Conservation (phyloP, 352 stramenopile species). For the Phytophthora parvispora region DNA sequence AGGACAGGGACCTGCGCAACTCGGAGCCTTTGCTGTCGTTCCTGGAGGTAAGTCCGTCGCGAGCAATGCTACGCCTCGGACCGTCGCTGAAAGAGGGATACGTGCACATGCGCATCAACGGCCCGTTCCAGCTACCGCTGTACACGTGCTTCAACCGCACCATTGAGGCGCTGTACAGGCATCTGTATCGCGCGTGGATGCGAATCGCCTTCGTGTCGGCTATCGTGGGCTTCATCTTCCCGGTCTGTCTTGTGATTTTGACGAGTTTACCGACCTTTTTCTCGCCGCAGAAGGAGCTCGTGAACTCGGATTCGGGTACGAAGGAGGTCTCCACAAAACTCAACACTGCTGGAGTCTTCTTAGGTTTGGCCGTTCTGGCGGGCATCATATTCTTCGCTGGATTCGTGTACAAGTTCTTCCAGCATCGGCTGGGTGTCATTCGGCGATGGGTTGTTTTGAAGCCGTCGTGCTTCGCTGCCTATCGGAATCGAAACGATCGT, state of each 20-base stretch:
- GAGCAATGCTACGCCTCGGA: slow-evolving; percentile 78
- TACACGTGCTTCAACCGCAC: slow-evolving; percentile 89
- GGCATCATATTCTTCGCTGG: slow-evolving; percentile 72
- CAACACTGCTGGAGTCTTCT: slow-evolving; percentile 61
- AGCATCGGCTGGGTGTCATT: slow-evolving; percentile 87
- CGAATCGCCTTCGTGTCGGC: slow-evolving; percentile 85
- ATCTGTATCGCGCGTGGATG: slow-evolving; percentile 90
- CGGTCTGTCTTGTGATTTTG: slow-evolving; percentile 76
- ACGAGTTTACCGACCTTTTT: slow-evolving; percentile 80
- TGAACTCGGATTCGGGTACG: slow-evolving; percentile 46
- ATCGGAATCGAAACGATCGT: slow-evolving; percentile 74
- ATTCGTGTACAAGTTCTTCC: slow-evolving; percentile 92
- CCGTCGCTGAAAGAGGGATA: slow-evolving; percentile 90
- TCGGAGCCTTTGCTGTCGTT: slow-evolving; percentile 85
- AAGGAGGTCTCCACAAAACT: slow-evolving; percentile 59
- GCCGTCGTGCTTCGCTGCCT: slow-evolving; percentile 87
- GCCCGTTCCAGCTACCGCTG: slow-evolving; percentile 85
- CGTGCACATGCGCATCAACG: slow-evolving; percentile 92
- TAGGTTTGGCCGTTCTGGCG: slow-evolving; percentile 59
- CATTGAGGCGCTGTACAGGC: slow-evolving; percentile 85
- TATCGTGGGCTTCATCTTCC: slow-evolving; percentile 87
- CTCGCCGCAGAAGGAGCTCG: slow-evolving; percentile 64
- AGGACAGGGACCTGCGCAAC: slow-evolving; percentile 74
- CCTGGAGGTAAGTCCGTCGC: slow-evolving; percentile 82
- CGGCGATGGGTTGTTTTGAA: slow-evolving; percentile 91